These are phyloP conservation scores for Microbotryum violaceum DNA, from an alignment of 1,284 basidiomycete species.

Conservation along the genomic window DNA sequence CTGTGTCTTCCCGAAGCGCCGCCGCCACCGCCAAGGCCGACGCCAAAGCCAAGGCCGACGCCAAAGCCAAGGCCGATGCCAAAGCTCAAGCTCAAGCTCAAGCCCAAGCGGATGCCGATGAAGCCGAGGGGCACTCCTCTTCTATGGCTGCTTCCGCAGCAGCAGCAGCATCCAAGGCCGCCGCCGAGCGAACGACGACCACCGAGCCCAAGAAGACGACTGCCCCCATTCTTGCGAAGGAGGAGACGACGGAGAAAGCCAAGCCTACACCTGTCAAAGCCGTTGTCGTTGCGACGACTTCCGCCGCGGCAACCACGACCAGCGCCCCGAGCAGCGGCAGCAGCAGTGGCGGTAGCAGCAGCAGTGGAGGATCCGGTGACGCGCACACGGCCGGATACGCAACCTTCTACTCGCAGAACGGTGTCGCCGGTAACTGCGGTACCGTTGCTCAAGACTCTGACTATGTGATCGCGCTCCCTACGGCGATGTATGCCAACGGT, in stretches of 20 bases:
- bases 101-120: too few species aligned
- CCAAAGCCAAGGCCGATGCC: background rate
- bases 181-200: background rate
- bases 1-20: background rate
- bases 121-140: too few species aligned
- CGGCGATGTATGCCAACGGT: slow-evolving; percentile 41
- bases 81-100: too few species aligned
- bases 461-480: slow-evolving; percentile 1
- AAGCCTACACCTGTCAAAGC: too few species aligned
- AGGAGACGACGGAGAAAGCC: too few species aligned
- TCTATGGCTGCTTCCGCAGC: background rate
- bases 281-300: too few species aligned
- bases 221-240: too few species aligned
- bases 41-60: background rate
- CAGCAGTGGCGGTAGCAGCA: background rate
- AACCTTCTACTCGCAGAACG: slow-evolving; percentile 5
- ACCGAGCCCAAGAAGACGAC: too few species aligned
- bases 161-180: background rate
- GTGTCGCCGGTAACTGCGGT: slow-evolving; percentile 5
- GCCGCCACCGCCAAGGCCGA: background rate
- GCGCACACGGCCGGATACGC: background rate
- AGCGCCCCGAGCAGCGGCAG: too few species aligned
- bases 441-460: background rate
- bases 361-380: background rate
- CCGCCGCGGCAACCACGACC: too few species aligned